Percentiles rank a stretch among this genome's conserved stretches.
Evolutionary conservation across 345 rosid genomes (phyloP).

Genomic region (Heritiera littoralis): DNA sequence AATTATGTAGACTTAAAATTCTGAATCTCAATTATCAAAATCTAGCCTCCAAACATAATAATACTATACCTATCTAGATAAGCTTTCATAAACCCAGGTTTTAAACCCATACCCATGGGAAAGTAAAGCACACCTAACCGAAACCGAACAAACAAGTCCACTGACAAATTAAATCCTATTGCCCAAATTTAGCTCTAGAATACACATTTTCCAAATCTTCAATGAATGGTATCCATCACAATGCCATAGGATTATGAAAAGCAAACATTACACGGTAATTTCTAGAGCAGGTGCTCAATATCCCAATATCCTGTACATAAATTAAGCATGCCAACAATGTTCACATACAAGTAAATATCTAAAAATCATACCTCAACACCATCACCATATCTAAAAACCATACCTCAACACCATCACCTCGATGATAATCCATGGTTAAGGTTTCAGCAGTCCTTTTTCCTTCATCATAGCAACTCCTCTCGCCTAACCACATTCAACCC

Average conservation of each 20-base stretch:
- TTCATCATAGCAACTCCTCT: conserved; percentile 97
- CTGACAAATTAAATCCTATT: too few species aligned
- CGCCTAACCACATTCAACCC: conserved; percentile 50
- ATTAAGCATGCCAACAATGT: neutral
- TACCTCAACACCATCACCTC: conserved; percentile 97
- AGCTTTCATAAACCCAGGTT: too few species aligned
- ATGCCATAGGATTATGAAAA: neutral
- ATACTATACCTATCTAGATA: too few species aligned
- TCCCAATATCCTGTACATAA: neutral
- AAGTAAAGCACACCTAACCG: too few species aligned
- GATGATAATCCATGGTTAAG: conserved; percentile 91
- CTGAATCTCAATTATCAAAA: too few species aligned
- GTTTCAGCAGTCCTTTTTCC: conserved; percentile 98
- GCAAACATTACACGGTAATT: neutral
- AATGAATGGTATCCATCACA: neutral
- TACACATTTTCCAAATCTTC: too few species aligned
- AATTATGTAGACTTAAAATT: too few species aligned
- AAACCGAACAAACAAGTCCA: too few species aligned
- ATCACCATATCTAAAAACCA: conserved; percentile 46
- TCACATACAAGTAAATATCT: neutral
- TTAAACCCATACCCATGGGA: too few species aligned
- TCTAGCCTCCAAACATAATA: too few species aligned
- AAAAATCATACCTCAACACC: conserved; percentile 73
- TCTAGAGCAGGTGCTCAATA: neutral
- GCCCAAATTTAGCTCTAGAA: too few species aligned